Evolutionary conservation across 2,329 filamentous ascomycete genomes (phyloP).

Genomic region (Penicillium janthinellum): DNA sequence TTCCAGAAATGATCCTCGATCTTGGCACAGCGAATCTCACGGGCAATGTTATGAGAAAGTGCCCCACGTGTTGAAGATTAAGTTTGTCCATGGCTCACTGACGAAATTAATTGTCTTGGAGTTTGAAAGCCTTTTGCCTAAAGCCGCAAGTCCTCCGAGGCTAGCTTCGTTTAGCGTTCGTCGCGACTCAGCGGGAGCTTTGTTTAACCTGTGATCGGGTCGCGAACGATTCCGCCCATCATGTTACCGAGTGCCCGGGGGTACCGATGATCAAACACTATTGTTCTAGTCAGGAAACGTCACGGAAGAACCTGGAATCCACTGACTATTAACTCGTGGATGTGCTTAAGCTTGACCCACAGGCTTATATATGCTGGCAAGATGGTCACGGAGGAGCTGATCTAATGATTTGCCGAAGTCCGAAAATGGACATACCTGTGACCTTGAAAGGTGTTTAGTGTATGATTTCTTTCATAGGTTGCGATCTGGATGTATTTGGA

Average conservation of each 20-base stretch:
- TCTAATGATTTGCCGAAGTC: no score
- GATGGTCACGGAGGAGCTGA: no score
- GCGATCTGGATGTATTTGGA: no score
- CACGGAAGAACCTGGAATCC: no score
- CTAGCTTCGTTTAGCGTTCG: not conserved
- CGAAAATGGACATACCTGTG: no score
- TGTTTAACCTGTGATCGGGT: not conserved
- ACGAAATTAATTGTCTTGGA: constrained; percentile 2
- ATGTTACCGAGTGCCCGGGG: no score
- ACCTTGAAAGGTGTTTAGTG: no score
- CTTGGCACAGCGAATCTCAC: not conserved
- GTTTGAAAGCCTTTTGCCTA: not conserved
- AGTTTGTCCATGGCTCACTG: not conserved
- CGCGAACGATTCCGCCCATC: not conserved
- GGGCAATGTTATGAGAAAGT: not conserved
- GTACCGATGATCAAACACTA: not conserved
- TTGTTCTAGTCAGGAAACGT: not conserved
- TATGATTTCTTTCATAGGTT: no score
- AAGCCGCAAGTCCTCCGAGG: constrained; percentile 1
- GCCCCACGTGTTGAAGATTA: not conserved
- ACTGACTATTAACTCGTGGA: no score
- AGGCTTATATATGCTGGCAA: no score
- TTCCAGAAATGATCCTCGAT: not conserved
- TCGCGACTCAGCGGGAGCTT: not conserved
- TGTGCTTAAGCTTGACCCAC: no score